Percentiles rank a stretch among this genome's conserved stretches.
Conservation (phyloP, 1,284 basidiomycete genomes). For the Apiotrichum laibachii region DNA sequence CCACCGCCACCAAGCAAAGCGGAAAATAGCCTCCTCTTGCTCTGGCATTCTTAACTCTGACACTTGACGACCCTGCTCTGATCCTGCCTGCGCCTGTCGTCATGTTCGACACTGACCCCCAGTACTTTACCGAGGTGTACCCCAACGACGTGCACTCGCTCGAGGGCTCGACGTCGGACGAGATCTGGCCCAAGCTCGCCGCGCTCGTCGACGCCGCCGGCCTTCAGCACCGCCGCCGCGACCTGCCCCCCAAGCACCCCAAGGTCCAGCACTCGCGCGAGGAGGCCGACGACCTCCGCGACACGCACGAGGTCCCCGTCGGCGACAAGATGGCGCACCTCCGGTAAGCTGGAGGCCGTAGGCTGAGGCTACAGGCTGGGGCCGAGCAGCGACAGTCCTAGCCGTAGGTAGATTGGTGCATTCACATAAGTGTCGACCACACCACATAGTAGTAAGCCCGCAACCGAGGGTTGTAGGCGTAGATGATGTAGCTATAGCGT, state of each 20-base stretch:
- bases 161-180: conserved; percentile 79
- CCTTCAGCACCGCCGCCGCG: conserved; percentile 24
- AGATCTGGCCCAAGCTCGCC: conserved; percentile 55
- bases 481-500: too few relatives aligned
- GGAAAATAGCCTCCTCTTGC: neutral
- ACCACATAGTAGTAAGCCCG: too few relatives aligned
- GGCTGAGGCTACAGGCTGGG: too few relatives aligned
- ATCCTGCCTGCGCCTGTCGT: neutral
- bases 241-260: conserved; percentile 16
- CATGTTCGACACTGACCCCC: neutral
- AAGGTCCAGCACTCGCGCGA: conserved; percentile 35
- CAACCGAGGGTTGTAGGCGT: too few relatives aligned
- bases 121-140: conserved; percentile 65
- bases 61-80: too few relatives aligned
- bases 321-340: conserved; percentile 21
- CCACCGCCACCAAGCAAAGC: too few relatives aligned
- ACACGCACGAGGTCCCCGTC: conserved; percentile 27
- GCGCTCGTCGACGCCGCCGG: conserved; percentile 45
- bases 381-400: too few relatives aligned
- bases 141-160: conserved; percentile 66
- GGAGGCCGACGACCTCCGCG: conserved; percentile 49
- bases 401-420: too few relatives aligned
- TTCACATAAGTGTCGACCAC: too few relatives aligned
- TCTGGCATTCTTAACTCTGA: too few relatives aligned
- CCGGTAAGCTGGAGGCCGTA: neutral